phyloP scores from a whole-genome alignment of 208 protist species.

The Leishmania turanica region DNA sequence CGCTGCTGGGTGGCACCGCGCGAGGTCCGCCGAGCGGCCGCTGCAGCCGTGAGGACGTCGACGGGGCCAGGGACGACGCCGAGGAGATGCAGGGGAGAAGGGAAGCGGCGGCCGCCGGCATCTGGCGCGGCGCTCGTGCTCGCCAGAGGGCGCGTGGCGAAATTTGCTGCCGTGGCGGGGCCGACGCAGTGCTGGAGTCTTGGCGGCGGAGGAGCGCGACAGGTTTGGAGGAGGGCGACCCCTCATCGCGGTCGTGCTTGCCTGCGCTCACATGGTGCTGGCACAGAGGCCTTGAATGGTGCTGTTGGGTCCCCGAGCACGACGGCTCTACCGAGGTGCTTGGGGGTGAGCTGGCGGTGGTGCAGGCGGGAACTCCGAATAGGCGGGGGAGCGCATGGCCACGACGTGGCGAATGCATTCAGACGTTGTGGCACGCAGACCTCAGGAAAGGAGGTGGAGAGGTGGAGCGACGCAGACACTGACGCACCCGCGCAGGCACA shows the following conservation, averaged over 20 bases:
- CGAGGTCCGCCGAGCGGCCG: background rate
- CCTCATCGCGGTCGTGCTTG: background rate
- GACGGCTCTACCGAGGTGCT: background rate
- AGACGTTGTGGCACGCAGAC: too few species aligned
- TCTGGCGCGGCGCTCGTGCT: slow-evolving; percentile 1
- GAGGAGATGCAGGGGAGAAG: slow-evolving; percentile 9
- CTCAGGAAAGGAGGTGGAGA: background rate
- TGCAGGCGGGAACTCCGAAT: background rate
- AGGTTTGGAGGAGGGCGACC: background rate
- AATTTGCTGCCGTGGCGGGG: background rate
- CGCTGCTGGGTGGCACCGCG: background rate
- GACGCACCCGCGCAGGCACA: background rate
- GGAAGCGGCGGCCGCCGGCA: slow-evolving; percentile 11
- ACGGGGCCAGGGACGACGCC: background rate
- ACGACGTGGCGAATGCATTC: slow-evolving; percentile 27
- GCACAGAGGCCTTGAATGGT: background rate
- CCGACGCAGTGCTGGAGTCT: background rate
- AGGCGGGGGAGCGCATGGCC: slow-evolving; percentile 8
- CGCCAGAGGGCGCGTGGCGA: slow-evolving; percentile 11
- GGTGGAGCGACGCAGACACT: background rate
- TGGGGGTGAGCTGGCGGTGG: background rate
- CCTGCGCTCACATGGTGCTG: background rate
- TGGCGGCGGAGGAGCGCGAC: background rate
- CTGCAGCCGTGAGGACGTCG: background rate
- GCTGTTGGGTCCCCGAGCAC: background rate